Conservation (phyloP, 179 eudicot species). For the Heliamphora pulchella region DNA sequence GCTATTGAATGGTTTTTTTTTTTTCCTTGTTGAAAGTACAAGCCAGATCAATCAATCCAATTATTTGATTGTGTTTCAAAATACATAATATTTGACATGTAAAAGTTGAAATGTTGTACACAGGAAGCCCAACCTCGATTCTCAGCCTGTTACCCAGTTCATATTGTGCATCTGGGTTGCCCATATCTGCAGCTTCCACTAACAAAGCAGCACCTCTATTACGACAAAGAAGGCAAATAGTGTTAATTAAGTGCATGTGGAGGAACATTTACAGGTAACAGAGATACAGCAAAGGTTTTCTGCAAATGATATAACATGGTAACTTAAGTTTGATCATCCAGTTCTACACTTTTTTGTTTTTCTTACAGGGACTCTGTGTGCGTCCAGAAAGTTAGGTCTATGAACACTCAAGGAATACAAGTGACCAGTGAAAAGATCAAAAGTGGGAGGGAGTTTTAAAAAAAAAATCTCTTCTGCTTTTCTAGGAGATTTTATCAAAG, state of each 20-base stretch:
- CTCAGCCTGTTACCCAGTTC: slow-evolving; percentile 74
- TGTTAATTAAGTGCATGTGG: neutral
- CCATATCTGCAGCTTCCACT: slow-evolving; percentile 98
- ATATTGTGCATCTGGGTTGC: slow-evolving; percentile 77
- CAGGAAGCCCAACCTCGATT: slow-evolving; percentile 51
- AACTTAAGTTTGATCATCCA: neutral
- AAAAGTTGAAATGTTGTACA: neutral
- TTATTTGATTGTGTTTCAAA: neutral
- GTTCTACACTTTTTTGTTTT: neutral
- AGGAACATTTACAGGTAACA: neutral
- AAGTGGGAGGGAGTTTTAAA: neutral
- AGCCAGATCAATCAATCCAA: neutral
- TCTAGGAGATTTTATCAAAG: neutral
- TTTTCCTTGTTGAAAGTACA: neutral
- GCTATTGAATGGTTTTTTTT: neutral
- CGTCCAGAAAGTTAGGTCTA: too few species aligned
- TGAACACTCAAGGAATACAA: too few species aligned
- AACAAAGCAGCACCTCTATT: slow-evolving; percentile 83
- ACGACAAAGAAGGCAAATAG: slow-evolving; percentile 6
- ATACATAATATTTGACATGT: neutral
- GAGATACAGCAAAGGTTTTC: neutral
- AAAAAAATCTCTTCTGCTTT: too few species aligned
- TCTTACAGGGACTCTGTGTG: neutral
- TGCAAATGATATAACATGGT: neutral
- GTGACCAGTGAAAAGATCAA: neutral